These are phyloP conservation scores for Auriscalpium microsporum DNA, from an alignment of 768 basidiomycete species.

Conservation along the genomic window DNA sequence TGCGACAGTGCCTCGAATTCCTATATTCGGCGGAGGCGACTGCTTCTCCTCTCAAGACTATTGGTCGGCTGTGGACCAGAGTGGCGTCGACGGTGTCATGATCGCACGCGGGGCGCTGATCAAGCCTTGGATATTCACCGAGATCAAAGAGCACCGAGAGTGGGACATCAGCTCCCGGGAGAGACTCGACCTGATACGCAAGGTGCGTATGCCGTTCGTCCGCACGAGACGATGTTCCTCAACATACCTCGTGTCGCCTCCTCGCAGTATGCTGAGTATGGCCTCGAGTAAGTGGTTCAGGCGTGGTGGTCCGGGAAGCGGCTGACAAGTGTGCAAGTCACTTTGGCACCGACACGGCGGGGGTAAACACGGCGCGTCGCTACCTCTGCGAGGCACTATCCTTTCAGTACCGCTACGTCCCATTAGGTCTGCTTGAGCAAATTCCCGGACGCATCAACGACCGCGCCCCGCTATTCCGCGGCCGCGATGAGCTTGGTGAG, in stretches of 20 bases:
- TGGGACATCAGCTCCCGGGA: constrained; percentile 91
- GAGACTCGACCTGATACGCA: constrained; percentile 68
- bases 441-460: constrained; percentile 84
- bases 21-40: constrained; percentile 95
- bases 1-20: constrained; percentile 69
- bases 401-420: constrained; percentile 94
- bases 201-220: constrained; percentile 37
- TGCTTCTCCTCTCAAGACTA: constrained; percentile 85
- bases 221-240: not conserved
- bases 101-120: constrained; percentile 90
- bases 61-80: constrained; percentile 64
- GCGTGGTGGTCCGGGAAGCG: not conserved
- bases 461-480: constrained; percentile 78
- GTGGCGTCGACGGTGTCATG: constrained; percentile 93
- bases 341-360: constrained; percentile 81
- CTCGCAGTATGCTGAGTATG: constrained; percentile 74
- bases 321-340: constrained; percentile 41
- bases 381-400: constrained; percentile 94
- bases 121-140: constrained; percentile 95
- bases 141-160: constrained; percentile 84
- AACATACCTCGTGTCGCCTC: not conserved
- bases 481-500: constrained; percentile 68
- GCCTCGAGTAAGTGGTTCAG: constrained; percentile 49
- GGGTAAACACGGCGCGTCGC: constrained; percentile 83
- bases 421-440: constrained; percentile 82